Percentiles rank a stretch among this genome's conserved stretches.
phyloP scores from a whole-genome alignment of 768 basidiomycete genomes.

The Rhodotorula diobovata region DNA sequence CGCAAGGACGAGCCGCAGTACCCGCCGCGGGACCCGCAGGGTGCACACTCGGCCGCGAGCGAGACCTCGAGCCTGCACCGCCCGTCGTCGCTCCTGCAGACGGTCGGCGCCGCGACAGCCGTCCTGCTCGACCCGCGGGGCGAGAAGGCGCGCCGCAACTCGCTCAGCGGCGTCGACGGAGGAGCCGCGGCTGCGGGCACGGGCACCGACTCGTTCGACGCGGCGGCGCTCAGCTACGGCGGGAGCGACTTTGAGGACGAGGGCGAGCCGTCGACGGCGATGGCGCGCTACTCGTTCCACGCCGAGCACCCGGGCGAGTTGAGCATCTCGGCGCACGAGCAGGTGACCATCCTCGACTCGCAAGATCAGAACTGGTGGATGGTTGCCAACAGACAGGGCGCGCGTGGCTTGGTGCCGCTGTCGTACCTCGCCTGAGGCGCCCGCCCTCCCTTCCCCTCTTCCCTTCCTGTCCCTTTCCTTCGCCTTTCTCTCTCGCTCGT shows the following conservation, averaged over 20 bases:
- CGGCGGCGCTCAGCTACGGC: conserved; percentile 29
- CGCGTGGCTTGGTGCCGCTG: conserved; percentile 28
- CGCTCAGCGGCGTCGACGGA: conserved; percentile 1
- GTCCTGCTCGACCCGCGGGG: conserved; percentile 35
- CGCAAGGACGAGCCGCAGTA: conserved; percentile 61
- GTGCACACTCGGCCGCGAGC: background rate
- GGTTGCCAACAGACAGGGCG: conserved; percentile 15
- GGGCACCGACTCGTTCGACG: conserved; percentile 14
- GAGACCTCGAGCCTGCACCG: conserved; percentile 52
- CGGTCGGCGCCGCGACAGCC: conserved; percentile 55
- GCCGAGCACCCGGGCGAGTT: conserved; percentile 48
- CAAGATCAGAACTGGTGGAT: conserved; percentile 37
- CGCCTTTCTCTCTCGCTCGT: background rate
- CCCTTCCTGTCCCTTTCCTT: background rate
- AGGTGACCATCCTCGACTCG: conserved; percentile 43
- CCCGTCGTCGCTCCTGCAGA: conserved; percentile 79
- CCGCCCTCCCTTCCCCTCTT: background rate
- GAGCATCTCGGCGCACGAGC: conserved; percentile 45
- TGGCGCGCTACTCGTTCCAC: conserved; percentile 43
- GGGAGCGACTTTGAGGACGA: conserved; percentile 42
- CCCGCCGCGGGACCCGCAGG: conserved; percentile 14
- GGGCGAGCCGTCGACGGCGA: conserved; percentile 37
- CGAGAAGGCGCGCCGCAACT: conserved; percentile 29
- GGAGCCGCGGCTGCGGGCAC: conserved; percentile 2
- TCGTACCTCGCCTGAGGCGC: conserved; percentile 12